A percentile compares a stretch with the other conserved stretches of the same genome.
These are phyloP conservation scores for Leptodermis oblonga DNA, from an alignment of 257 asterid genomes.

Conservation along the genomic window DNA sequence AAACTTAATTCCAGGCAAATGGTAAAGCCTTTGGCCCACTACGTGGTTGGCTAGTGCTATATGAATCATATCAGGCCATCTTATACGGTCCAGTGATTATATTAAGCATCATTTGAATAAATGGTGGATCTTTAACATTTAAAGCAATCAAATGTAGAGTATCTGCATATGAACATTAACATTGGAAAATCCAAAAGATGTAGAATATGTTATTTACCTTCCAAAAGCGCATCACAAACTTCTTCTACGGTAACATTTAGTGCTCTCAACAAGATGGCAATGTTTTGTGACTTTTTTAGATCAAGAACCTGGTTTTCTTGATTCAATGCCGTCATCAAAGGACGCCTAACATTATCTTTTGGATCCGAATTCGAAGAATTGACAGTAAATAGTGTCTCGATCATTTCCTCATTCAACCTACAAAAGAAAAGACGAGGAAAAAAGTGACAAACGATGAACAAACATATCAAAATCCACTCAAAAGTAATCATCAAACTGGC, in stretches of 20 bases:
- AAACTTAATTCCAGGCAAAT: no score
- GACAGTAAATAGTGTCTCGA: constrained; percentile 55
- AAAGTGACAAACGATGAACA: no score
- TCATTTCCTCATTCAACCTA: constrained; percentile 87
- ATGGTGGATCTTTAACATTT: neutral
- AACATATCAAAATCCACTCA: no score
- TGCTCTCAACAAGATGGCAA: constrained; percentile 66
- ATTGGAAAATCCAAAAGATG: neutral
- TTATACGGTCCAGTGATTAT: no score
- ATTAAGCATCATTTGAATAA: neutral
- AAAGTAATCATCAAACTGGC: no score
- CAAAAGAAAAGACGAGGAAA: constrained; percentile 3
- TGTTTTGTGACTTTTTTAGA: constrained; percentile 75
- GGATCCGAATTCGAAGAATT: constrained; percentile 38
- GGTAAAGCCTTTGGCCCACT: no score
- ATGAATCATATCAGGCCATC: no score
- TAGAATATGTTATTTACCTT: constrained; percentile 47
- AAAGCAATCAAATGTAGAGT: neutral
- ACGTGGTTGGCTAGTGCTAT: no score
- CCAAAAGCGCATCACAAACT: constrained; percentile 76
- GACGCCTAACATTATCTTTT: constrained; percentile 38
- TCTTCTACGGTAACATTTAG: constrained; percentile 64
- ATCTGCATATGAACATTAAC: neutral
- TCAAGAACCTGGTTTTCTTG: constrained; percentile 64
- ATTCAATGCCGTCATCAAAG: constrained; percentile 17